Conservation (phyloP, 2,329 filamentous ascomycete species). For the Fusarium multiceps region DNA sequence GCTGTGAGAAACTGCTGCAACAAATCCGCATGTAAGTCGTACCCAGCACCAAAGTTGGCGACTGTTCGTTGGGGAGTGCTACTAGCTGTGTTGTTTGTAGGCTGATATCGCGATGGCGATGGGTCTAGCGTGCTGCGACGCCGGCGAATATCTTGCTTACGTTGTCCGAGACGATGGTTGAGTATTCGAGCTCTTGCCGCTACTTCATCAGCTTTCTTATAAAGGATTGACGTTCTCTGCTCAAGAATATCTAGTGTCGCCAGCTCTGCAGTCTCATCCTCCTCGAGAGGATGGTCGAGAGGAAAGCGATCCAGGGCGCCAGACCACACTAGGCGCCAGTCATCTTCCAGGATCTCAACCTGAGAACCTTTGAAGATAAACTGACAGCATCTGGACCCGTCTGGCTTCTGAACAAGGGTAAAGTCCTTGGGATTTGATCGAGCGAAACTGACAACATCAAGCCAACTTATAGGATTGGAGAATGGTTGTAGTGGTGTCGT, state of each 20-base stretch:
- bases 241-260: slow-evolving; percentile 87
- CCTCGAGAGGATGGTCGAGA: slow-evolving; percentile 81
- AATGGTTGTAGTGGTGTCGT: slow-evolving; percentile 64
- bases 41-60: slow-evolving; percentile 49
- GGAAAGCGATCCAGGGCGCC: slow-evolving; percentile 84
- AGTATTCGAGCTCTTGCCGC: slow-evolving; percentile 74
- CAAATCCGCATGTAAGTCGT: slow-evolving; percentile 65
- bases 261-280: slow-evolving; percentile 87
- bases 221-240: slow-evolving; percentile 78
- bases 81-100: slow-evolving; percentile 45
- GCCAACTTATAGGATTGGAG: slow-evolving; percentile 77
- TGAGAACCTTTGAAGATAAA: slow-evolving; percentile 84
- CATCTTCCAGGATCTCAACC: slow-evolving; percentile 88
- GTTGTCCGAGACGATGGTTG: slow-evolving; percentile 73
- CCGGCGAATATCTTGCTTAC: slow-evolving; percentile 48
- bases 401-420: slow-evolving; percentile 73
- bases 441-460: slow-evolving; percentile 87
- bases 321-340: slow-evolving; percentile 85
- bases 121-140: slow-evolving; percentile 46
- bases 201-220: slow-evolving; percentile 82
- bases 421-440: slow-evolving; percentile 84
- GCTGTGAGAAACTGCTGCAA: slow-evolving; percentile 62
- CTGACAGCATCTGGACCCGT: slow-evolving; percentile 79
- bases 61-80: slow-evolving; percentile 32
- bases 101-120: slow-evolving; percentile 53